Evolutionary conservation across 2,329 filamentous ascomycete genomes (phyloP).

Genomic region (Monosporascus sp.): DNA sequence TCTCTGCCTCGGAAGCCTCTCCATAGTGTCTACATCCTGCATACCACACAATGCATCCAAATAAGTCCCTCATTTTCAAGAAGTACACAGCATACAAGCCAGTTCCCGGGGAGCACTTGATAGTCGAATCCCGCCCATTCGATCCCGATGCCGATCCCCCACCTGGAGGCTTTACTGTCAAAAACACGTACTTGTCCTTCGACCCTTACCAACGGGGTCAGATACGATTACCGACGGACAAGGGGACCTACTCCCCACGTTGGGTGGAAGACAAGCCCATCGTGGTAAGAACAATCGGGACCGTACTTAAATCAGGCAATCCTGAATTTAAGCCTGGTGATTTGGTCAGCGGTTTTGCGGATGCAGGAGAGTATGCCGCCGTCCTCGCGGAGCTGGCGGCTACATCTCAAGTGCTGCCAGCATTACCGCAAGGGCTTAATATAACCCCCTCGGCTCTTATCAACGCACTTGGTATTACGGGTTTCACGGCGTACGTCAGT

Average conservation of each 20-base stretch:
- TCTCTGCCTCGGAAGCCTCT: no score
- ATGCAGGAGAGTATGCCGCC: constrained; percentile 2
- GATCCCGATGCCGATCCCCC: constrained; percentile 58
- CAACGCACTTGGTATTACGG: constrained; percentile 28
- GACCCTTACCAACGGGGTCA: constrained; percentile 81
- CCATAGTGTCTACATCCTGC: no score
- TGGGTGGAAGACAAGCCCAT: constrained; percentile 54
- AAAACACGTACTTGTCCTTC: constrained; percentile 70
- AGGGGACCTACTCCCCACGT: constrained; percentile 63
- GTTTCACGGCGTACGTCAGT: constrained; percentile 46
- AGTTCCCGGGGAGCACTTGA: constrained; percentile 64
- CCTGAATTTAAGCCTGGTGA: constrained; percentile 7
- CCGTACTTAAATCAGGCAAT: constrained; percentile 66
- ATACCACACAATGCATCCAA: no score
- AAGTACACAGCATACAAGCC: background rate
- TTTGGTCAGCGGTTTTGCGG: constrained; percentile 1
- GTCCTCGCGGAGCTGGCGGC: background rate
- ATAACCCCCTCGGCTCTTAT: constrained; percentile 1
- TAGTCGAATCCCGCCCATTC: constrained; percentile 60
- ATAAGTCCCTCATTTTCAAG: no score
- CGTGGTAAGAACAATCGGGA: constrained; percentile 61
- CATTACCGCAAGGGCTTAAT: no score
- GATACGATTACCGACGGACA: constrained; percentile 57
- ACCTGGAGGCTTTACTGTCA: constrained; percentile 61
- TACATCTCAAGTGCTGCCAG: background rate